These are phyloP conservation scores for Colletotrichum eremochloae DNA, from an alignment of 2,329 filamentous ascomycete species.

Conservation along the genomic window DNA sequence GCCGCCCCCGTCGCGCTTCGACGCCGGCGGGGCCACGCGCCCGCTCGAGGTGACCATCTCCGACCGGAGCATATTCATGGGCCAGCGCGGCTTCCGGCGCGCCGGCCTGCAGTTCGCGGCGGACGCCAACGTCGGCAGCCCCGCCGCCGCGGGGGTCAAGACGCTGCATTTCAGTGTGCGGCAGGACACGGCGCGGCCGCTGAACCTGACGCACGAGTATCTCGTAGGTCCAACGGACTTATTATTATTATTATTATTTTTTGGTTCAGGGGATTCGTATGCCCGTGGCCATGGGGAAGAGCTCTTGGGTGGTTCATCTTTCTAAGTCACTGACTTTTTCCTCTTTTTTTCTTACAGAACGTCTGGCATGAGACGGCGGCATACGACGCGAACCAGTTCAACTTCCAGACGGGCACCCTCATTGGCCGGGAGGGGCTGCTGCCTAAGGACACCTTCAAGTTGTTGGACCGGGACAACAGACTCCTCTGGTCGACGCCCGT, in stretches of 20 bases:
- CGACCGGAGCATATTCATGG: constrained; percentile 60
- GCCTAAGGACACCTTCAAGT: constrained; percentile 36
- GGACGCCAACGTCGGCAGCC: constrained; percentile 56
- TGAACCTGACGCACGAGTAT: constrained; percentile 56
- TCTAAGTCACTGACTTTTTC: neutral
- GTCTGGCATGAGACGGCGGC: constrained; percentile 55
- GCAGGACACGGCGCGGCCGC: constrained; percentile 49
- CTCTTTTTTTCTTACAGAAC: constrained; percentile 41
- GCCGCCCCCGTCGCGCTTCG: constrained; percentile 52
- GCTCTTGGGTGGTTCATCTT: neutral
- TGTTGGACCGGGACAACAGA: constrained; percentile 39
- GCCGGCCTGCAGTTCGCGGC: constrained; percentile 58
- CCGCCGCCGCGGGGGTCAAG: constrained; percentile 51
- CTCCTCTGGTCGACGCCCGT: constrained; percentile 42
- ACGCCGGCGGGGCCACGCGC: constrained; percentile 49
- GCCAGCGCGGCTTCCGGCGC: constrained; percentile 60
- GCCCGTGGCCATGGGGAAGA: no score
- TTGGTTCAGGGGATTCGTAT: no score
- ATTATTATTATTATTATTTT: no score
- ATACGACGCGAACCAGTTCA: constrained; percentile 55
- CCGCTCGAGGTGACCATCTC: constrained; percentile 60
- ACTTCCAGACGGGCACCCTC: constrained; percentile 53
- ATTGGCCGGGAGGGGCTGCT: constrained; percentile 43
- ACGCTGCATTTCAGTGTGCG: constrained; percentile 54
- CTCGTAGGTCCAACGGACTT: constrained; percentile 41